Percentiles rank a stretch among this genome's conserved stretches.
phyloP scores from a whole-genome alignment of 345 rosid species.

The Eutrema japonicum region DNA sequence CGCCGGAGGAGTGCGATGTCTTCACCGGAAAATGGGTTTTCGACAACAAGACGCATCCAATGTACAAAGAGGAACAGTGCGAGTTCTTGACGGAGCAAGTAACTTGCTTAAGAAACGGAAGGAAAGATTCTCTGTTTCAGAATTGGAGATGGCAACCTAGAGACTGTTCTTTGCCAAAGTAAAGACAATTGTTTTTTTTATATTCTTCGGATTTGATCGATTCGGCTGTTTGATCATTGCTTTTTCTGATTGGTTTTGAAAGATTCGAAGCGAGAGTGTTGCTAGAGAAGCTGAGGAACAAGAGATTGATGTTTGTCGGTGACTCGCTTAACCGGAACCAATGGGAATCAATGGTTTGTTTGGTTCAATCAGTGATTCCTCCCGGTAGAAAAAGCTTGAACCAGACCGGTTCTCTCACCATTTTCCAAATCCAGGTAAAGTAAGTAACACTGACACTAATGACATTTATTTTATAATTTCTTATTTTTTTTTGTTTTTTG shows the following conservation, averaged over 20 bases:
- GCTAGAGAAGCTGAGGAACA: conserved; percentile 86
- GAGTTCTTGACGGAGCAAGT: conserved; percentile 83
- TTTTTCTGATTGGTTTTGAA: background rate
- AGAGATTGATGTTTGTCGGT: conserved; percentile 95
- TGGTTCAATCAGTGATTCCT: conserved; percentile 83
- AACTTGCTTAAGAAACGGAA: conserved; percentile 90
- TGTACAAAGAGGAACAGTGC: conserved; percentile 84
- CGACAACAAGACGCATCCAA: conserved; percentile 65
- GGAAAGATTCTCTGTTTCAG: conserved; percentile 81
- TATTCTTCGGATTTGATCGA: background rate
- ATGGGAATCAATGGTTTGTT: conserved; percentile 98
- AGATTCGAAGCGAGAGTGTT: conserved; percentile 77
- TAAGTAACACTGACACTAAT: background rate
- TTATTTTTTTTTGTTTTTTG: background rate
- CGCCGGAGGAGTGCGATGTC: conserved; percentile 81
- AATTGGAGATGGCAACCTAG: conserved; percentile 97
- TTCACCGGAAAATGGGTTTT: conserved; percentile 84
- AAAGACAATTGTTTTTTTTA: background rate
- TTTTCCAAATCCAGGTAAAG: conserved; percentile 75
- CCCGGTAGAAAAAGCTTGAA: conserved; percentile 67
- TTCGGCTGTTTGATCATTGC: background rate
- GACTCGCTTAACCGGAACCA: conserved; percentile 96
- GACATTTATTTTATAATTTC: background rate
- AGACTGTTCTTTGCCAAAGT: conserved; percentile 87
- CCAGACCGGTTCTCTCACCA: conserved; percentile 63